Evolutionary conservation across 805 yeast species (phyloP), one percentile per base, ranked within the genome.

Genomic region (Yamadazyma endophytica): DNA sequence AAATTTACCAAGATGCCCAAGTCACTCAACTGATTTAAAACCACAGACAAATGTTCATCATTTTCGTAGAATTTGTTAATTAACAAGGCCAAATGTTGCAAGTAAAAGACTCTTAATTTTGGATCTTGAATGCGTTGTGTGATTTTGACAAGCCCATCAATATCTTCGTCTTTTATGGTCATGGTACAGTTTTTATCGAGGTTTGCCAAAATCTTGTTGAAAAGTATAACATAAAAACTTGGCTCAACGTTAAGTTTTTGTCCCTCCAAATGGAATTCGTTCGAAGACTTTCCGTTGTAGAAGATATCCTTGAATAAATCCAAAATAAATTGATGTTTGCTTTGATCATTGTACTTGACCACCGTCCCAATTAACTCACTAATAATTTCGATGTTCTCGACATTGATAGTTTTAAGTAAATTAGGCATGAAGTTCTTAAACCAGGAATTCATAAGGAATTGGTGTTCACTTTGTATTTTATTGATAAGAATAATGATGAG

Each of bases 51-150:
- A 3, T 4, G 4, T 4, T 25, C 33, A 26, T 41, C 48, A 9
- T 38, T 29, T n/a, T 22, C 19, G 11, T 42, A 29, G 42, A 52
- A 63, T 43, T 65, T 54, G 56, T 85, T 85, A 15, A 71, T 61
- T 4, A 78, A 35, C 20, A 83, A 43, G 0, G 84, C 61, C 5
- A 80, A 38, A 9, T 70, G 50, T 35, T 84, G 75, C 23, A 83
- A 59, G 40, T 76, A 76, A 0, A 76, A 74, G n/a, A 77, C 54
- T 36, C 77, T 64, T 18, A 64, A 54, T 8, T 49, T 42, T 2
- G 50, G 43, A 6, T 39, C 32, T 8, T 24, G 19, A 11, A 35
- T 34, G 3, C 24, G 9, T 24, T 31, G 27, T 12, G 44, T 31
- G 6, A 46, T 24, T 6, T 32, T 15, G 6, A 50, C 37, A 5